phyloP scores from a whole-genome alignment of 2,329 filamentous ascomycete genomes.

The Colletotrichum plurivorum region DNA sequence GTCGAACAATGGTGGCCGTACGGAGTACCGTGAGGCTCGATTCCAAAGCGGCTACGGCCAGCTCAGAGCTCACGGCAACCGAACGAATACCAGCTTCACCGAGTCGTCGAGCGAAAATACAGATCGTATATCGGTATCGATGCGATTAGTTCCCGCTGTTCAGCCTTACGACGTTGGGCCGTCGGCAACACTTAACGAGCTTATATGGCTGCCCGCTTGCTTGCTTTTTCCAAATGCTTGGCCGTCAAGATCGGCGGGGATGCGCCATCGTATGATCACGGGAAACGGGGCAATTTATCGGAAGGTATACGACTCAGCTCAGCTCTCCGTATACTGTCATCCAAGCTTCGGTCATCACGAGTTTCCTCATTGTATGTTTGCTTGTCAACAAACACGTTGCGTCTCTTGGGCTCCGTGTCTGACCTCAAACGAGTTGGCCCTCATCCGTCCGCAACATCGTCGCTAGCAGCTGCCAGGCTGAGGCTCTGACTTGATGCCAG shows the following conservation, averaged over 20 bases:
- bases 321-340: background rate
- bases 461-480: background rate
- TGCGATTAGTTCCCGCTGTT: constrained; percentile 18
- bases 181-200: constrained; percentile 20
- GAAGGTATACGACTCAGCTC: constrained; percentile 14
- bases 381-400: background rate
- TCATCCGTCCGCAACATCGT: background rate
- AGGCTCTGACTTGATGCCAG: constrained; percentile 21
- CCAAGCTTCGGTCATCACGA: background rate
- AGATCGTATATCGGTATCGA: constrained; percentile 7
- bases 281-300: constrained; percentile 8
- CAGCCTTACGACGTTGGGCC: constrained; percentile 30
- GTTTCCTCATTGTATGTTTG: background rate
- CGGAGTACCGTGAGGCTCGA: background rate
- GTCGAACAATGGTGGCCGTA: background rate
- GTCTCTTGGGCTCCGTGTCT: background rate
- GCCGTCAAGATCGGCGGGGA: constrained; percentile 16
- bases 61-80: background rate
- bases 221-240: constrained; percentile 34
- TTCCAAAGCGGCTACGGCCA: background rate
- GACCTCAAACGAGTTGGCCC: background rate
- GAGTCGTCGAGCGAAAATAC: background rate
- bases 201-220: constrained; percentile 2
- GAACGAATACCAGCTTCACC: background rate
- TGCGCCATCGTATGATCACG: constrained; percentile 34